Base-by-base conservation (phyloP, 805 yeast species). In the Ogataea methanolica region DNA sequence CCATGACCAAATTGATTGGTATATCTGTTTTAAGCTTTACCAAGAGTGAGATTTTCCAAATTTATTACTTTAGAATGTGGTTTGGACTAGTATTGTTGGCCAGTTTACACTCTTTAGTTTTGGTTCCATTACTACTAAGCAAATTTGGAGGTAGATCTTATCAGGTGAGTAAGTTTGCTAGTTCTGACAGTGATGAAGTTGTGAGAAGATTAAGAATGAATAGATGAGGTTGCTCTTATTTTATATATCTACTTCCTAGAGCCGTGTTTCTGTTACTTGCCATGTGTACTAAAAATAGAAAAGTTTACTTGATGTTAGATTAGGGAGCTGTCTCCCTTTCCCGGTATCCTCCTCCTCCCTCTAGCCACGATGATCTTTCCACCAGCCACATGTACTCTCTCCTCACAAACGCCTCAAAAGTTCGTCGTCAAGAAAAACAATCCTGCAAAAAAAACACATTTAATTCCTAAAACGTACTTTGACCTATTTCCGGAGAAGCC, bases 31-130 rank as follows among this genome's bases (percentile, higher is more conserved):
- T 92, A 36, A 96, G 95, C 5, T 90, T 91, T 63, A 88, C 98
- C 0, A 72, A 79, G 52, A 88, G 96, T 17, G 82, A 85, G 63
- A 91, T 92, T 31, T 94, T 92, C 65, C 95, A 89, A 55, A 79
- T 92, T 1, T 92, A 88, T 66, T 92, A 94, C 64, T 92, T 92
- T 73, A 71, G 96, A 51, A 91, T 92, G 97, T 92, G 98, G 98
- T 68, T 87, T 12, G 73, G 90, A 0, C 72, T 92, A 50, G 84
- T 92, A 8, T 51, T 85, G 1, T 71, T 87, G 47, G 96, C 96
- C 1, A 80, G 91, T 0, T 54, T 85, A 1, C 97, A 92, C 63
- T 79, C 94, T 4, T 72, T 92, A 44, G 74, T 87, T 36, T 78
- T 92, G 47, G 70, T 92, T 44, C 99, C 99, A 0, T 79, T 88